Base-by-base conservation (phyloP, 768 basidiomycete species). In the Kwoniella europaea region DNA sequence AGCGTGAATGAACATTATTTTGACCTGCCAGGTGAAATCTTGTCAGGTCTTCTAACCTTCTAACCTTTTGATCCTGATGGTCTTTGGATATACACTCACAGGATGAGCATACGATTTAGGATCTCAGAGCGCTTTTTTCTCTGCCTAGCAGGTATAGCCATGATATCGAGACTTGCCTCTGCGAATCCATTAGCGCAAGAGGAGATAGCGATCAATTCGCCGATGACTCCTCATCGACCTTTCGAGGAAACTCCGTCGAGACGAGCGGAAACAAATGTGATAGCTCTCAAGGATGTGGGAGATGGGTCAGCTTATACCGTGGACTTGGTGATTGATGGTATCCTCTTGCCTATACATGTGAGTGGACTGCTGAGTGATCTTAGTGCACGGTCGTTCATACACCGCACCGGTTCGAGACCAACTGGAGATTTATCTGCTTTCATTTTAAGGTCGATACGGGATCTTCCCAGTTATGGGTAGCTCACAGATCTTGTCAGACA, bases 371-470 rank as follows among this genome's bases (percentile, higher is more conserved):
- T 53, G 62, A 18, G 9, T 15, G n/a, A 20, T 6, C 16, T 61
- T 3, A 18, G 5, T 27, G 10, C 10, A 10, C 27, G 13, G 18
- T 42, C n/a, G 1, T 13, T 35, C 35, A 1, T 35, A 1, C 6
- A 35, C 7, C 35, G 35, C 35, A 6, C 35, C 35, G 7, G 1
- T 6, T 35, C 35, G 6, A 35, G 6, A 35, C 29, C 29, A 29
- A 29, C 9, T 62, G 60, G 24, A 3, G 18, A 4, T n/a, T 46
- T 4, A 29, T 29, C 29, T 6, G 5, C 29, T 10, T 50, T 27
- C n/a, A n/a, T 18, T 53, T 29, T 9, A 13, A 64, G 63, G 27
- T 64, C 44, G 63, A 64, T 20, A 64, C 63, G 27, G 53, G 63
- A 6, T 52, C 63, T 5, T 64, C 63, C 0, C 24, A 35, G 13